These are phyloP conservation scores for Ophiostoma sp. DNA, from an alignment of 2,329 filamentous ascomycete species.

Conservation along the genomic window DNA sequence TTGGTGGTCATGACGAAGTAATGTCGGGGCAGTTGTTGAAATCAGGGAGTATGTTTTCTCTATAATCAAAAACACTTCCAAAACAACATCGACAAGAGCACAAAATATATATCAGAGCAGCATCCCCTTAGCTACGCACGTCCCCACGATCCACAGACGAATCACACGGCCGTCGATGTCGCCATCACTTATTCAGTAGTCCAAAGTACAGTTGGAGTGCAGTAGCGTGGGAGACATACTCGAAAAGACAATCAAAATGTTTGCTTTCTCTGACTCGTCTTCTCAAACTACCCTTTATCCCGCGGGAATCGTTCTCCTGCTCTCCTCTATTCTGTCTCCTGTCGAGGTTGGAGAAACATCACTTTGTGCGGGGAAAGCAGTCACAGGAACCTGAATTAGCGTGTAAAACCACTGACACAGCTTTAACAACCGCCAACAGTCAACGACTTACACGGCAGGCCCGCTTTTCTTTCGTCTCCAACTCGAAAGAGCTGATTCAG, in stretches of 20 bases:
- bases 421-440: neutral
- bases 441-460: neutral
- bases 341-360: neutral
- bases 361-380: neutral
- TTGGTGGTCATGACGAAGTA: neutral
- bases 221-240: neutral
- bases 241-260: too few species aligned
- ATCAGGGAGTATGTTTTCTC: neutral
- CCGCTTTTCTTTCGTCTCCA: neutral
- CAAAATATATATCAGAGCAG: neutral
- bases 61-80: neutral
- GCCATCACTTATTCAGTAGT: neutral
- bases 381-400: constrained; percentile 2
- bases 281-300: neutral
- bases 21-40: neutral
- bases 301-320: constrained; percentile 11
- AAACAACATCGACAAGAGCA: neutral
- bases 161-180: neutral
- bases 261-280: too few species aligned
- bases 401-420: neutral
- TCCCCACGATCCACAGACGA: neutral
- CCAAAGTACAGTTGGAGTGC: neutral
- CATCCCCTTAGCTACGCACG: neutral
- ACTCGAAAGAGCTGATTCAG: neutral
- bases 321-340: neutral